Evolutionary conservation across 2,329 filamentous ascomycete genomes (phyloP), one percentile per base, ranked within the genome.

Genomic region (Arthroderma sp.): DNA sequence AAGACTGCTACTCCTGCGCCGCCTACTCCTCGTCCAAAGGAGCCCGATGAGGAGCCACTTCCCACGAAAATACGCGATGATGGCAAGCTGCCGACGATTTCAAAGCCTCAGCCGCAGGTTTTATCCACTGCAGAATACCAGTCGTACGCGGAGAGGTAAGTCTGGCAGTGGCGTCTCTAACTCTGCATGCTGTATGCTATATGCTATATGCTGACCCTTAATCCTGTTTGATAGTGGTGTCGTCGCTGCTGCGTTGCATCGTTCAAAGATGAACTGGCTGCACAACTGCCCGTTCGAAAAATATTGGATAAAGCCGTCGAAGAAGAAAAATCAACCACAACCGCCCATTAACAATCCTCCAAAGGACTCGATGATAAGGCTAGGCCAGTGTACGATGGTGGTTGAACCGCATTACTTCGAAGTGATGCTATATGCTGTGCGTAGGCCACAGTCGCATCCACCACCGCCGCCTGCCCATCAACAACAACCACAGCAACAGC

Each of bases 321-420:
- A 71, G 50, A 73, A 72, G 22, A 76, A 75, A 55, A 64, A 66
- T 36, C 66, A 71, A 42, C 55, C 59, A 22, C 68, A 68, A 43
- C 61, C 62, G 38, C 64, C 66, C 45, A 58, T 61, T 22, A 62
- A 65, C 45, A 71, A 73, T 39, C 69, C 69, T 1, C 58, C 73
- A 51, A 63, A 71, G 57, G 63, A 75, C 33, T 69, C 69, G 4
- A 74, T 76, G 67, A 59, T 66, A 6, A 72, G 70, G 53, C 61
- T 77, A 31, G 77, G 78, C 39, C 66, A 69, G 47, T 77, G 74
- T 52, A 71, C 73, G 45, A 67, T 81, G 42, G 71, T 74, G 31
- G 72, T 81, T 40, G 78, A 80, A 49, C 78, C 78, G 41, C 76
- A 81, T 59, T 72, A 74, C 5, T 77, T 81, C 50, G 74, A 78